A percentile compares a stretch with the other conserved stretches of the same genome.
These are phyloP conservation scores for Penicillium oxalicum DNA, from an alignment of 2,329 filamentous ascomycete species.

Conservation along the genomic window DNA sequence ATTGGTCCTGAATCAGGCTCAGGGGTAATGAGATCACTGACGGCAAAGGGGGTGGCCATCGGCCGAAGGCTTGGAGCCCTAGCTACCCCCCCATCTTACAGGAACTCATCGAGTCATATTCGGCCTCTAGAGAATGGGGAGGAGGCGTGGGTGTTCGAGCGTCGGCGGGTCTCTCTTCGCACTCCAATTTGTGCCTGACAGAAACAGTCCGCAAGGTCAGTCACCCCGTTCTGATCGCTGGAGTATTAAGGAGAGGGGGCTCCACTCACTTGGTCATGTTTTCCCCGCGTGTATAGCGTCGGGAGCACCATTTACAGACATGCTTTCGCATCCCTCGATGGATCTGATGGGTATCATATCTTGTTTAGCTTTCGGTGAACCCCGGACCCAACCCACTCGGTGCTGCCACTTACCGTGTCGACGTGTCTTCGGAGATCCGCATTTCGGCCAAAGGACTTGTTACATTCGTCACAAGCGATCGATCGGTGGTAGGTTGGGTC, in stretches of 20 bases:
- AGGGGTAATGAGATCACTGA: not conserved
- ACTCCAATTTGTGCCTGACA: slow-evolving; percentile 1
- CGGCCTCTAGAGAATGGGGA: not conserved
- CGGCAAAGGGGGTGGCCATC: not conserved
- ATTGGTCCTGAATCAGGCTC: no score
- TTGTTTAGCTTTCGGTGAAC: not conserved
- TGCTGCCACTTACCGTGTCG: slow-evolving; percentile 43
- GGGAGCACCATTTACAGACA: slow-evolving; percentile 13
- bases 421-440: slow-evolving; percentile 63
- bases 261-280: slow-evolving; percentile 12
- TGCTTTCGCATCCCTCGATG: slow-evolving; percentile 11
- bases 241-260: not conserved
- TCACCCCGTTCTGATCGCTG: not conserved
- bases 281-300: slow-evolving; percentile 12
- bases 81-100: not conserved
- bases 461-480: slow-evolving; percentile 64
- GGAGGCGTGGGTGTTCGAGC: not conserved
- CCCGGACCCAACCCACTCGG: not conserved
- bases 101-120: not conserved
- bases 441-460: slow-evolving; percentile 72
- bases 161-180: not conserved
- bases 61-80: no score
- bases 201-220: not conserved
- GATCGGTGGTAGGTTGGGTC: slow-evolving; percentile 66
- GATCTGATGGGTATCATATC: slow-evolving; percentile 4